Evolutionary conservation across 352 stramenopile genomes (phyloP).

Genomic region (Aphanomyces cochlioides): DNA sequence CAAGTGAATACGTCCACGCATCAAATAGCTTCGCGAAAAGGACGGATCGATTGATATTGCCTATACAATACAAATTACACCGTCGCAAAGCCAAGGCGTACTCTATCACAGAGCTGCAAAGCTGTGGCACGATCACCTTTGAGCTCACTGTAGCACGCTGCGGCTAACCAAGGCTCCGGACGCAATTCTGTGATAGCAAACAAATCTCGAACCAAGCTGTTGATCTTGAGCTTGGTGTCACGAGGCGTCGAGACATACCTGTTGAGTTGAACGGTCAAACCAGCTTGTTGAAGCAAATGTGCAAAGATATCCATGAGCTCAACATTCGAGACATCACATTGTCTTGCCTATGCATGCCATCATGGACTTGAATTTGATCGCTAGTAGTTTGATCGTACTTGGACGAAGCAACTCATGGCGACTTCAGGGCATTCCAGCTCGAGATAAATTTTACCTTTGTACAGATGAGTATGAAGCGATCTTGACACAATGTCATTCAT

Average conservation of each 20-base stretch:
- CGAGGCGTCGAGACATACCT: conserved; percentile 24
- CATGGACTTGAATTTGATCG: too few species aligned
- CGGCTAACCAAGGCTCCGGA: conserved; percentile 65
- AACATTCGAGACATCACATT: conserved; percentile 64
- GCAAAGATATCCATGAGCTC: conserved; percentile 62
- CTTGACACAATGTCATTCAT: conserved; percentile 52
- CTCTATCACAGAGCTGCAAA: conserved; percentile 64
- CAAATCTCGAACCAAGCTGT: conserved; percentile 55
- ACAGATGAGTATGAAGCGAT: conserved; percentile 60
- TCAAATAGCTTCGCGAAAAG: conserved; percentile 54
- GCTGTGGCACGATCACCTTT: conserved; percentile 68
- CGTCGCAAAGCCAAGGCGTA: neutral
- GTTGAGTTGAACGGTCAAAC: conserved; percentile 49
- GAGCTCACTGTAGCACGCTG: conserved; percentile 66
- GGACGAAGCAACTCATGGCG: conserved; percentile 2
- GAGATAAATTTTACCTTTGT: conserved; percentile 55
- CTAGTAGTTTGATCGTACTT: conserved; percentile 40
- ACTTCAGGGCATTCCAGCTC: conserved; percentile 43
- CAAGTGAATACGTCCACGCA: conserved; percentile 58
- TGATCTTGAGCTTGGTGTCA: neutral
- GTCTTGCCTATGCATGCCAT: conserved; percentile 36
- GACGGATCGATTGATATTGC: conserved; percentile 44
- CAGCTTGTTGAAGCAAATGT: conserved; percentile 52
- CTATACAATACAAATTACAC: conserved; percentile 1
- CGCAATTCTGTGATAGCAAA: conserved; percentile 57